phyloP scores from a whole-genome alignment of 352 stramenopile genomes.

The Phytopythium delawarense region DNA sequence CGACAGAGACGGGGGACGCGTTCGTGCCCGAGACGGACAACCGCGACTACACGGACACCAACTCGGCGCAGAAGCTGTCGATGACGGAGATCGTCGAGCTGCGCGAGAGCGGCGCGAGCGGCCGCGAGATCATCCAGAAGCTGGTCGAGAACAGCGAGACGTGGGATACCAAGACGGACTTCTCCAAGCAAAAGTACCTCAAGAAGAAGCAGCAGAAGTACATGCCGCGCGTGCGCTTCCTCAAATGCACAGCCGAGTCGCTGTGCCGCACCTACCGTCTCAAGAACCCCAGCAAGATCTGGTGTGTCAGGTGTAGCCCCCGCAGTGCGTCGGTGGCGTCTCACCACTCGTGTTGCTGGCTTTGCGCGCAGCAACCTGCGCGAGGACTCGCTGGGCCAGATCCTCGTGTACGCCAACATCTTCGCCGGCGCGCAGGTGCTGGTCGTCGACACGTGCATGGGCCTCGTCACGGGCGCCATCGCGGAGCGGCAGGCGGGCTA shows the following conservation, averaged over 20 bases:
- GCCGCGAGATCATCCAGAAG: constrained; percentile 88
- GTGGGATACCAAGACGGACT: constrained; percentile 94
- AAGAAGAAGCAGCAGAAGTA: constrained; percentile 95
- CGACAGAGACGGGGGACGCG: constrained; percentile 69
- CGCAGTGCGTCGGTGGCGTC: neutral
- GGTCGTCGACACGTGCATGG: constrained; percentile 91
- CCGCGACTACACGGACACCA: constrained; percentile 80
- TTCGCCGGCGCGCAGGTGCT: constrained; percentile 86
- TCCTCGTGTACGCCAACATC: constrained; percentile 93
- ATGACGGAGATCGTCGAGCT: constrained; percentile 61
- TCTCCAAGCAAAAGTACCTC: constrained; percentile 96
- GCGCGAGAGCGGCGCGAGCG: constrained; percentile 62
- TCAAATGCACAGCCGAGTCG: constrained; percentile 86
- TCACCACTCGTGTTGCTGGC: neutral
- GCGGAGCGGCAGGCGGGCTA: constrained; percentile 74
- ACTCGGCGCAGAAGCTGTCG: constrained; percentile 79
- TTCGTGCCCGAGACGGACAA: constrained; percentile 79
- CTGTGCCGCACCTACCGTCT: constrained; percentile 87
- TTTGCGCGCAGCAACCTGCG: constrained; percentile 57
- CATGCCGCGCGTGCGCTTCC: constrained; percentile 81
- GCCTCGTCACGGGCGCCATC: constrained; percentile 88
- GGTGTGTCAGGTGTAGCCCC: constrained; percentile 25
- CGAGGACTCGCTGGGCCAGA: constrained; percentile 91
- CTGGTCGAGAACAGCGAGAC: constrained; percentile 94
- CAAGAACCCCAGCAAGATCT: constrained; percentile 89